Evolutionary conservation across 306 rosid genomes (phyloP), one percentile per base, ranked within the genome.

Genomic region (Dryas octopetala): DNA sequence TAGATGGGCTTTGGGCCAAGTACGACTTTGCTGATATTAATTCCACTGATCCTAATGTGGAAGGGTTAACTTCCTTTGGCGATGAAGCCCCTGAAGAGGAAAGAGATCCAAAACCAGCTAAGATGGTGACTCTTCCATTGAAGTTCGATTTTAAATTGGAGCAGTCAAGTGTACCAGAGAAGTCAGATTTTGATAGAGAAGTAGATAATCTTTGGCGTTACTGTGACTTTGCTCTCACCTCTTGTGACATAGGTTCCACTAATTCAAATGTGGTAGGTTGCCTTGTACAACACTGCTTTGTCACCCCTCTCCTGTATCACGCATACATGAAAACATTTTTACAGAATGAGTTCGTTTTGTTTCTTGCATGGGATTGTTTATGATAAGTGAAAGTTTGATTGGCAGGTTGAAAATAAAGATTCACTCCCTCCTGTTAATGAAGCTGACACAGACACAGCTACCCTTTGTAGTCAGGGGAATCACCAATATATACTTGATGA

Each of bases 401-500:
- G 65, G 75, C 86, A 88, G 90, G 87, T 60, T 74, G 84, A 64
- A 72, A 51, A 52, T 50, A 75, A 68, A 76, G 58, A 67, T 46
- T 53, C 40, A n/a, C 12, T 57, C 48, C 80, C 63, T 75, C 16
- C 63, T 5, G 59, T 6, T 65, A 74, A 50, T 8, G 85, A 75
- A 46, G 73, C 23, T 13, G 74, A 64, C 50, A 70, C 23, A 10
- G 74, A 64, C 50, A 52, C 44, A 48, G 81, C 76, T 26, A 53
- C 63, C 66, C 81, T 44, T 48, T 91, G 95, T 66, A 66, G 45
- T 57, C 78, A 4, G 46, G 93, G 97, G 68, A 66, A 57, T 58
- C 97, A 91, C 73, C 41, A 67, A 7, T 70, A 76, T 62, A 15
- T 67, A 53, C 82, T 84, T 59, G 83, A 89, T 51, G 95, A 89